Evolutionary conservation across 805 yeast species (phyloP), one percentile per base, ranked within the genome.

Genomic region (Hanseniaspora thailandica): DNA sequence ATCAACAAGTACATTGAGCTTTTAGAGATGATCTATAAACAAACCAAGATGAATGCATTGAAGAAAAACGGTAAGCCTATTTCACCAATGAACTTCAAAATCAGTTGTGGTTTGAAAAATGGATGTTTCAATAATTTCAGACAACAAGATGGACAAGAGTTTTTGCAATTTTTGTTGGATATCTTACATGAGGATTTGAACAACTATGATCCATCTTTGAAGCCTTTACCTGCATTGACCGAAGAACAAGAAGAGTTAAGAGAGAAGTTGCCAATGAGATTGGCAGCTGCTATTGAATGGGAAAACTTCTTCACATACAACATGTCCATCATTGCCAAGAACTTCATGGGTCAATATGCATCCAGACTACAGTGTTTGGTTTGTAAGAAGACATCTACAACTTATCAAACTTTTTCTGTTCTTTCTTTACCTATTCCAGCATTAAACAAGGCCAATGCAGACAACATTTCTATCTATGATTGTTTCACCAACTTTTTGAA

Each of bases 131-230:
- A 82, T 0, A 94, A 86, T 2, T 82, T 81, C 59, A 80, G 78
- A 55, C 97, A 90, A 64, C 97, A 90, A 62, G 97, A 90, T 63
- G 85, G 96, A 1, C 96, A 89, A 64, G 97, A 90, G 63, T 84
- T 90, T 62, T 74, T 88, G 48, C 89, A 94, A 30, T 90, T 85
- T 73, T 66, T 90, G 31, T 71, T 90, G 26, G 96, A 90, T 66
- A 88, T 93, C 2, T 69, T 90, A 35, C 97, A 90, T 63, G 97
- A 90, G 66, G 97, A 90, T 66, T 71, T 90, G 57, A 89, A 89
- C 62, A 76, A 74, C 43, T 49, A 49, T 34, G 53, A 49, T 34
- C 25, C 47, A 2, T 8, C 13, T 23, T 41, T 49, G 23, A 34
- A 40, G 35, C 47, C 53, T 25, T 34, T 40, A 5, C 75, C 76